Evolutionary conservation across 176 grass and related monocot genomes (phyloP).

Genomic region (Eleusine coracana): DNA sequence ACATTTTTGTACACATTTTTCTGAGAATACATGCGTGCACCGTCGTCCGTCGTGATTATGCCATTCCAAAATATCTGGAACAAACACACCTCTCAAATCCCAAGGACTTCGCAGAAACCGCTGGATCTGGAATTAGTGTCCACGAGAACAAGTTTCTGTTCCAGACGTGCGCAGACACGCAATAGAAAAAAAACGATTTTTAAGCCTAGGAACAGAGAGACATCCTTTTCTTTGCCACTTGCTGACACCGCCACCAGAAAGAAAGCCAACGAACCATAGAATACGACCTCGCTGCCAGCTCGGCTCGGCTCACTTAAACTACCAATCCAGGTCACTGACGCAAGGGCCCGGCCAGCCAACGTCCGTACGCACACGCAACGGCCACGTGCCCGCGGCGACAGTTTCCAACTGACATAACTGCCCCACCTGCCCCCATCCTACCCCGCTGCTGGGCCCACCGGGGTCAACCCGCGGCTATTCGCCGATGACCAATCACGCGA

Average conservation of each 20-base stretch:
- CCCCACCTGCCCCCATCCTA: not conserved
- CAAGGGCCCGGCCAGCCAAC: not conserved
- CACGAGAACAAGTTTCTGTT: too few relatives aligned
- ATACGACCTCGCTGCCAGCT: not conserved
- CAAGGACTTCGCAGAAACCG: too few relatives aligned
- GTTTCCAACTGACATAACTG: constrained; percentile 30
- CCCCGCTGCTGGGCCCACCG: not conserved
- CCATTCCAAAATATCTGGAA: too few relatives aligned
- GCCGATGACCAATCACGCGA: not conserved
- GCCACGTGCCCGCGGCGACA: not conserved
- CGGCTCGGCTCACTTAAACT: too few relatives aligned
- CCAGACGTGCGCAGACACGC: too few relatives aligned
- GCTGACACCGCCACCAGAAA: not conserved
- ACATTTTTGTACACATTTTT: too few relatives aligned
- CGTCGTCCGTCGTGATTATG: too few relatives aligned
- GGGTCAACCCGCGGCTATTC: not conserved
- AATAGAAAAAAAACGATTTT: too few relatives aligned
- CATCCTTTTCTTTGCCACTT: not conserved
- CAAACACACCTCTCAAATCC: too few relatives aligned
- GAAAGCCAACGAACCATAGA: not conserved
- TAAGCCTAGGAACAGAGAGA: too few relatives aligned
- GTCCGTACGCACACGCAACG: not conserved
- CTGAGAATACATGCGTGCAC: too few relatives aligned
- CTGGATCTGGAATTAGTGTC: too few relatives aligned
- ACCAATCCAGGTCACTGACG: not conserved